Conservation (phyloP, 1,284 basidiomycete genomes). For the Pholiota adiposa region DNA sequence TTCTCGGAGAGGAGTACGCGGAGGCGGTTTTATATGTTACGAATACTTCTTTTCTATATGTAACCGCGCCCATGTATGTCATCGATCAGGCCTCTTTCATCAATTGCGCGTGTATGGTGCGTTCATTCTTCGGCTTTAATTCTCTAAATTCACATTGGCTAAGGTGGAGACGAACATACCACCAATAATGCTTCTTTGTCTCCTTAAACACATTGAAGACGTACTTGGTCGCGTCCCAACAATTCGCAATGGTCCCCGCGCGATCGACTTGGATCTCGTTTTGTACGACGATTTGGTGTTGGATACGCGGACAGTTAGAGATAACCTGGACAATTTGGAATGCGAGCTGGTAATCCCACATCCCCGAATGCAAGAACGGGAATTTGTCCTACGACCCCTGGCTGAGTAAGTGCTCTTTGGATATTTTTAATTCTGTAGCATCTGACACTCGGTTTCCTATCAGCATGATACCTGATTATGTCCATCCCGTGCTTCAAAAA, state of each 20-base stretch:
- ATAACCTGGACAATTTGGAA: conserved; percentile 53
- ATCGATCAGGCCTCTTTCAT: conserved; percentile 88
- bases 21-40: conserved; percentile 48
- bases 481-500: conserved; percentile 62
- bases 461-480: conserved; percentile 73
- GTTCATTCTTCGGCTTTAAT: conserved; percentile 27
- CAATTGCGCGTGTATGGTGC: conserved; percentile 89
- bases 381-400: conserved; percentile 91
- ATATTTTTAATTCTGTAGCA: not conserved
- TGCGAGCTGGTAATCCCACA: conserved; percentile 86
- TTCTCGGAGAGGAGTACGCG: conserved; percentile 26
- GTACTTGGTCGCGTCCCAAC: conserved; percentile 84
- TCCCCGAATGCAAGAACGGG: conserved; percentile 79
- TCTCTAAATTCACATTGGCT: not conserved
- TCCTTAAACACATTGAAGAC: conserved; percentile 80
- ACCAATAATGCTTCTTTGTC: conserved; percentile 64
- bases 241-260: conserved; percentile 86
- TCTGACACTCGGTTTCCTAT: not conserved
- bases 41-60: conserved; percentile 92
- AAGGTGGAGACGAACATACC: conserved; percentile 79
- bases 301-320: conserved; percentile 55
- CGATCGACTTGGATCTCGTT: conserved; percentile 91
- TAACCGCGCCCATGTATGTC: conserved; percentile 96
- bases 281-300: conserved; percentile 74
- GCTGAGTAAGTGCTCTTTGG: conserved; percentile 66